phyloP scores from a whole-genome alignment of 2,329 filamentous ascomycete species.

The Clathrospora elynae region DNA sequence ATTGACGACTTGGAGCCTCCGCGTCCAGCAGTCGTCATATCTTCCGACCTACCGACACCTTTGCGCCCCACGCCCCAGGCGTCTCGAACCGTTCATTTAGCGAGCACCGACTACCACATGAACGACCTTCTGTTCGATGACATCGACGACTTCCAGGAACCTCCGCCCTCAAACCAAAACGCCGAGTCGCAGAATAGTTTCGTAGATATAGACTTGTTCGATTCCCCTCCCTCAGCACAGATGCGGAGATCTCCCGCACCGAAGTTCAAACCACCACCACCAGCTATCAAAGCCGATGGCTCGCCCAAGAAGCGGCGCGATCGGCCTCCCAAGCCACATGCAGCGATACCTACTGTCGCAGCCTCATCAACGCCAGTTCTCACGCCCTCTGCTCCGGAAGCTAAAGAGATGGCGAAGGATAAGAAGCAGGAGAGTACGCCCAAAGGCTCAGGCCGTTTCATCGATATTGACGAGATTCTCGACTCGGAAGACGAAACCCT shows the following conservation, averaged over 20 bases:
- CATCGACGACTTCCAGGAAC: conserved; percentile 33
- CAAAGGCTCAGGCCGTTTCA: conserved; percentile 31
- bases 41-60: conserved; percentile 31
- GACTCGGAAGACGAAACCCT: conserved; percentile 47
- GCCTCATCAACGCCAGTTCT: conserved; percentile 7
- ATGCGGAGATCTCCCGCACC: conserved; percentile 4
- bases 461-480: conserved; percentile 47
- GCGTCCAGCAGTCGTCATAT: conserved; percentile 20
- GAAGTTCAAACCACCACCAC: conserved; percentile 1
- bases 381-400: conserved; percentile 8
- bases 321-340: conserved; percentile 26
- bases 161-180: conserved; percentile 38
- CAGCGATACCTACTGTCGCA: conserved; percentile 9
- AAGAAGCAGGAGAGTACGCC: conserved; percentile 19
- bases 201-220: conserved; percentile 36
- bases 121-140: conserved; percentile 24
- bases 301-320: conserved; percentile 31
- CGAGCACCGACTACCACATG: not conserved
- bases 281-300: conserved; percentile 3
- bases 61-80: conserved; percentile 1
- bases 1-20: conserved; percentile 27
- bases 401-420: not conserved
- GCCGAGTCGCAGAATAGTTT: conserved; percentile 27
- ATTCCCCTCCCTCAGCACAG: conserved; percentile 19
- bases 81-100: not conserved